phyloP scores from a whole-genome alignment of 2,329 filamentous ascomycete species.

The Alternaria sp. region DNA sequence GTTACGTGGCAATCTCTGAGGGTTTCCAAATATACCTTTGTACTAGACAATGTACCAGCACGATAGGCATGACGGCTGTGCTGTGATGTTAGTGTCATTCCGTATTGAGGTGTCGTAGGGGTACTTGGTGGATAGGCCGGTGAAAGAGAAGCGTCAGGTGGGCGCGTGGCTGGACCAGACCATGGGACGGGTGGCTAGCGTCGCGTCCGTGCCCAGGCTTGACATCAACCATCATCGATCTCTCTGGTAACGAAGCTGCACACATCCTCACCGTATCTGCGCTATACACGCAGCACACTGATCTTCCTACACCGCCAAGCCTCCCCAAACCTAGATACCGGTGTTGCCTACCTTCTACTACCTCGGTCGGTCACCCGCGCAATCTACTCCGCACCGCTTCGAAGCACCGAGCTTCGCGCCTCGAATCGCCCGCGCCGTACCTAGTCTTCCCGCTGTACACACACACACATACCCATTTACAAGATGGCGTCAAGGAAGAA shows the following conservation, averaged over 20 bases:
- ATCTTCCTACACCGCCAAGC: neutral
- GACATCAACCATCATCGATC: slow-evolving; percentile 21
- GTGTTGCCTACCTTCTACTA: neutral
- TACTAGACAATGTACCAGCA: neutral
- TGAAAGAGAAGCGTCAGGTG: slow-evolving; percentile 17
- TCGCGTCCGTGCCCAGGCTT: slow-evolving; percentile 10
- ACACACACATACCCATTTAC: slow-evolving; percentile 7
- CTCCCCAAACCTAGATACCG: neutral
- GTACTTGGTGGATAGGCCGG: neutral
- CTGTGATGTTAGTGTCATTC: neutral
- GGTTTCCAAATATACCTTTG: neutral
- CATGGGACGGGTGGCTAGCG: slow-evolving; percentile 14
- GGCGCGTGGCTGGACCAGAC: slow-evolving; percentile 11
- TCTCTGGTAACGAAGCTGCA: slow-evolving; percentile 11
- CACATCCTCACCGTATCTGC: slow-evolving; percentile 16
- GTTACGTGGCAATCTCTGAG: neutral
- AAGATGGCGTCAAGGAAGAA: slow-evolving; percentile 69
- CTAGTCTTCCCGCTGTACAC: slow-evolving; percentile 14
- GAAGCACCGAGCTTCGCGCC: slow-evolving; percentile 17
- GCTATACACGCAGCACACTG: slow-evolving; percentile 1
- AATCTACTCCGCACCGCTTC: slow-evolving; percentile 8
- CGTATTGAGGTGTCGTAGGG: neutral
- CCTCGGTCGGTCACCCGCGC: slow-evolving; percentile 4
- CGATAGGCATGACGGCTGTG: neutral
- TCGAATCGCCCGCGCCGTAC: slow-evolving; percentile 9